These are phyloP conservation scores for Cryphonectria japonica DNA, from an alignment of 2,329 filamentous ascomycete species.

Conservation along the genomic window DNA sequence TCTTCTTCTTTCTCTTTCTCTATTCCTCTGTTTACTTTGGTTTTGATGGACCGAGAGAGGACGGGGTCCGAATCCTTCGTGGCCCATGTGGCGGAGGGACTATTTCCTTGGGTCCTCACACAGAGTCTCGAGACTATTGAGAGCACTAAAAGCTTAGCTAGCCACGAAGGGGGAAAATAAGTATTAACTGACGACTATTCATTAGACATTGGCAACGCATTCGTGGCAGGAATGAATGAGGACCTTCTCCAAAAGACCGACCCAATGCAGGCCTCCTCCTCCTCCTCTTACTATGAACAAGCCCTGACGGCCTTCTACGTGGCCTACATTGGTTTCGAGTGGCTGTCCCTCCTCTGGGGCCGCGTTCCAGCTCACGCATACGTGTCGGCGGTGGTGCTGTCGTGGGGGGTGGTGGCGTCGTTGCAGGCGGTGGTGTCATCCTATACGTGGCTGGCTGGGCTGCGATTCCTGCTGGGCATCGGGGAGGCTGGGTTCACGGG, in stretches of 20 bases:
- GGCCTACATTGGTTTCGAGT: conserved; percentile 66
- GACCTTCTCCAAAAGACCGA: conserved; percentile 48
- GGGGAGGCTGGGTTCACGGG: conserved; percentile 69
- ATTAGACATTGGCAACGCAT: conserved; percentile 66
- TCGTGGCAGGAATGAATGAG: conserved; percentile 65
- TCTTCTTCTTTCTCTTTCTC: not conserved
- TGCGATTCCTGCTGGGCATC: conserved; percentile 62
- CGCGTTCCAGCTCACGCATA: conserved; percentile 64
- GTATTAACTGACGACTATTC: not conserved
- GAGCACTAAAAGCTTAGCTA: not conserved
- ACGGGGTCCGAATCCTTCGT: not conserved
- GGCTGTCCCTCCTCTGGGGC: conserved; percentile 67
- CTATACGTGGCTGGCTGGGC: conserved; percentile 61
- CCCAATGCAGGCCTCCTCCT: not conserved
- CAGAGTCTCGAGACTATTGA: not conserved
- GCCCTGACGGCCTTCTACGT: conserved; percentile 65
- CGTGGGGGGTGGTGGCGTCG: conserved; percentile 80
- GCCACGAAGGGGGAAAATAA: not conserved
- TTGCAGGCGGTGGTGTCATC: conserved; percentile 69
- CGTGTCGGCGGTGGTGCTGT: conserved; percentile 65
- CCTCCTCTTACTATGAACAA: conserved; percentile 58
- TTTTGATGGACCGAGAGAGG: not conserved
- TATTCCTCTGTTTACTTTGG: not conserved
- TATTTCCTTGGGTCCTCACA: not conserved
- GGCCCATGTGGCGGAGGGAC: not conserved